Evolutionary conservation across 2,329 filamentous ascomycete genomes (phyloP).

Genomic region (Epichloe scottii): DNA sequence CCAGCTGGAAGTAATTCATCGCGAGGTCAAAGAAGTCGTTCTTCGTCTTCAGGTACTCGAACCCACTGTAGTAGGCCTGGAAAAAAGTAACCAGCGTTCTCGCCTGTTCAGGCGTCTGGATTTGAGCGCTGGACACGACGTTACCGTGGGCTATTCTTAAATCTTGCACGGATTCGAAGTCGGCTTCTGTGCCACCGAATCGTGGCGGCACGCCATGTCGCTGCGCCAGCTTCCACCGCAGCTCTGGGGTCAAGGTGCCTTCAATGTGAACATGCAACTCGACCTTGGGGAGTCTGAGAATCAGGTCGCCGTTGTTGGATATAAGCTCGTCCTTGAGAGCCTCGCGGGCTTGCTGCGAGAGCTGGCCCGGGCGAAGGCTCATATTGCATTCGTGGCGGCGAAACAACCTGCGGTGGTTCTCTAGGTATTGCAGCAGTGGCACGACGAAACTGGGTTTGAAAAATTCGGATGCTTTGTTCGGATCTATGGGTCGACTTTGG

Average conservation of each 20-base stretch:
- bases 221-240: conserved; percentile 55
- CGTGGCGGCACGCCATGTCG: conserved; percentile 52
- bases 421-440: no score
- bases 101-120: conserved; percentile 24
- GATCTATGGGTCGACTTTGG: no score
- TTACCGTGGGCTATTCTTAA: conserved; percentile 40
- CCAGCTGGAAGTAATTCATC: conserved; percentile 55
- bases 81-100: conserved; percentile 37
- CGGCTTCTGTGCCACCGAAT: conserved; percentile 24
- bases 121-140: conserved; percentile 48
- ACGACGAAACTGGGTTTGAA: no score
- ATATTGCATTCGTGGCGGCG: background rate
- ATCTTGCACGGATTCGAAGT: conserved; percentile 36
- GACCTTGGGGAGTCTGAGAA: conserved; percentile 49
- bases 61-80: conserved; percentile 66
- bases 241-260: conserved; percentile 53
- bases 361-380: background rate
- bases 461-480: no score
- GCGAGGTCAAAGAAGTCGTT: conserved; percentile 61
- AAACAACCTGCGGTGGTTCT: background rate
- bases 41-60: conserved; percentile 54
- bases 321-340: background rate
- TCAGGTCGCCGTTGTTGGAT: background rate
- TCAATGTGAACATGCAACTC: conserved; percentile 73
- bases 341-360: background rate